Conservation (phyloP, 768 basidiomycete genomes). For the Macrolepiota dolichaula region DNA sequence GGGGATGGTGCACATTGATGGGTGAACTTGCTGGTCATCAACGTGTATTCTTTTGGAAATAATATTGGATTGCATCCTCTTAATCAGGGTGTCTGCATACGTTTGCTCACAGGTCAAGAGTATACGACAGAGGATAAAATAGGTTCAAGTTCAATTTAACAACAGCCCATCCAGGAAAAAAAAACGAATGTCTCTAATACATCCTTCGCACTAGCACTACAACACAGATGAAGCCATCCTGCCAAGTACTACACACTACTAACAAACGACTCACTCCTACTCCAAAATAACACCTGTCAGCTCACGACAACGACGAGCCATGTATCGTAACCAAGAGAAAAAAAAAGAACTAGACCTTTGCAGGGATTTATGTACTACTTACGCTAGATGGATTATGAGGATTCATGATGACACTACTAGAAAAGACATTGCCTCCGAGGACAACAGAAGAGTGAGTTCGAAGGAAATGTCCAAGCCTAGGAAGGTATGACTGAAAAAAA, state of each 20-base stretch:
- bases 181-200: neutral
- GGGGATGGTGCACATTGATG: too few species aligned
- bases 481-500: neutral
- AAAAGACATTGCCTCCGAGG: neutral
- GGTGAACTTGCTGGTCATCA: too few species aligned
- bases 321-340: neutral
- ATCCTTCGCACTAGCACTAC: neutral
- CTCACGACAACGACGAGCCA: neutral
- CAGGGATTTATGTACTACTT: neutral
- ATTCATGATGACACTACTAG: neutral
- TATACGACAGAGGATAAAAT: too few species aligned
- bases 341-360: neutral
- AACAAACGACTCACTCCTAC: neutral
- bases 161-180: neutral
- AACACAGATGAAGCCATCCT: neutral
- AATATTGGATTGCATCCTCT: too few species aligned
- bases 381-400: neutral
- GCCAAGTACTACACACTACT: neutral
- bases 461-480: neutral
- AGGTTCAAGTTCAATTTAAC: neutral
- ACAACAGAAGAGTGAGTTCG: too few species aligned
- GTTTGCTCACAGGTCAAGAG: too few species aligned
- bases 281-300: neutral
- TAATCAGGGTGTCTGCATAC: too few species aligned
- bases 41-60: too few species aligned